phyloP scores from a whole-genome alignment of 2,329 filamentous ascomycete genomes.

The Botryotinia convoluta region DNA sequence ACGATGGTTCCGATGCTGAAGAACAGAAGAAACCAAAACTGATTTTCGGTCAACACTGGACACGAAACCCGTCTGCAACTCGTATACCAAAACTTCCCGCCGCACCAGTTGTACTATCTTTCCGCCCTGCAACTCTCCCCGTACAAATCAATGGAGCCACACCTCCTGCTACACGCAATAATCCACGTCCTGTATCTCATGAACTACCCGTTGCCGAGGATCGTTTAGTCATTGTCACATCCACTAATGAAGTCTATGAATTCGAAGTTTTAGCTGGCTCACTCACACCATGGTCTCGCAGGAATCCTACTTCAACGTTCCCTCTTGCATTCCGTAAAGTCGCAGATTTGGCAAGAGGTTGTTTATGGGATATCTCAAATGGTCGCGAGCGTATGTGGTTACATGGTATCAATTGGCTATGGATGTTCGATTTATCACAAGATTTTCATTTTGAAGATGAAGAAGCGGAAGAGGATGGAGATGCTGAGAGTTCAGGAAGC shows the following conservation, averaged over 20 bases:
- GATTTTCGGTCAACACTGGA: constrained; percentile 67
- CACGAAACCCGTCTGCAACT: constrained; percentile 66
- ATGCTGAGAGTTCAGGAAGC: constrained; percentile 15
- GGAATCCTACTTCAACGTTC: constrained; percentile 73
- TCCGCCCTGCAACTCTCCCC: constrained; percentile 48
- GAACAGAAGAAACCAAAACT: constrained; percentile 48
- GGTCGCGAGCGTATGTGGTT: constrained; percentile 71
- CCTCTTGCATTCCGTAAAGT: constrained; percentile 72
- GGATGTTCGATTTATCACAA: constrained; percentile 82
- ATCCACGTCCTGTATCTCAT: constrained; percentile 42
- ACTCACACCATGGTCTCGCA: constrained; percentile 80
- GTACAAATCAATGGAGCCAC: constrained; percentile 45
- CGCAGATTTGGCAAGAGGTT: constrained; percentile 78
- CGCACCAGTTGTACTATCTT: constrained; percentile 65
- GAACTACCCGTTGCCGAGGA: constrained; percentile 52
- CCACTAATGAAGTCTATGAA: constrained; percentile 67
- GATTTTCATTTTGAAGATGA: constrained; percentile 46
- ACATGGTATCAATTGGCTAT: constrained; percentile 81
- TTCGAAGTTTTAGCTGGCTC: constrained; percentile 76
- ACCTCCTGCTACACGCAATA: constrained; percentile 33
- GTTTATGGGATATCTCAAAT: constrained; percentile 71
- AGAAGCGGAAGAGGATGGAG: constrained; percentile 26
- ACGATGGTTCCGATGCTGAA: constrained; percentile 44
- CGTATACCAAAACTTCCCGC: constrained; percentile 67
- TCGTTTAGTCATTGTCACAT: constrained; percentile 59